These are phyloP conservation scores for Penicillium oxalicum DNA, from an alignment of 2,329 filamentous ascomycete genomes.

Conservation along the genomic window DNA sequence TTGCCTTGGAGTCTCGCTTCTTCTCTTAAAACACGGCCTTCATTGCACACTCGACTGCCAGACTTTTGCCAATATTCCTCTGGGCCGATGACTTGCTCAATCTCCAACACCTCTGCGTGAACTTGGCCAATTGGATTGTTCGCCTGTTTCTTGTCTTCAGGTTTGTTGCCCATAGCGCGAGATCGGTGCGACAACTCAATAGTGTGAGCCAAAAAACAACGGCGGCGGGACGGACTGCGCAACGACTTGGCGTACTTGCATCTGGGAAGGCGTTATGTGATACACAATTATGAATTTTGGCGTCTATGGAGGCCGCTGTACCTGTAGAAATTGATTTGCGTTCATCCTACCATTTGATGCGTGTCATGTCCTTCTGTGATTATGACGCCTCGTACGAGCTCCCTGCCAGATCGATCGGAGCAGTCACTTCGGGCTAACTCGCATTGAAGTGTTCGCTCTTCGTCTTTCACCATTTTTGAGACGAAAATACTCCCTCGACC, in stretches of 20 bases:
- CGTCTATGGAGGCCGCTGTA: slow-evolving; percentile 8
- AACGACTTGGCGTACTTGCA: slow-evolving; percentile 4
- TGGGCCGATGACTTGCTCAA: too few species aligned
- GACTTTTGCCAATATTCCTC: too few species aligned
- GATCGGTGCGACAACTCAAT: too few species aligned
- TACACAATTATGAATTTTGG: slow-evolving; percentile 7
- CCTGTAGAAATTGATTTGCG: slow-evolving; percentile 2
- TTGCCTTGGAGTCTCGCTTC: background rate
- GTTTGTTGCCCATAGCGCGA: background rate
- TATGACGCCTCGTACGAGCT: background rate
- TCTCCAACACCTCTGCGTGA: too few species aligned
- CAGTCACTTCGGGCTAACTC: background rate
- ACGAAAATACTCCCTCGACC: too few species aligned
- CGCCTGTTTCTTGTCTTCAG: too few species aligned
- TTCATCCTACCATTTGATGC: too few species aligned
- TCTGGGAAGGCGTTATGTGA: slow-evolving; percentile 9
- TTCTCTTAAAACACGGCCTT: background rate
- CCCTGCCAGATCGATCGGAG: background rate
- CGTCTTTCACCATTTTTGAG: too few species aligned
- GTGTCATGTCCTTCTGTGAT: too few species aligned
- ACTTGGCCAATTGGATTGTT: too few species aligned
- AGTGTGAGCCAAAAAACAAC: background rate
- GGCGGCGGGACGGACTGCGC: background rate
- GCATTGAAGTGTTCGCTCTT: too few species aligned
- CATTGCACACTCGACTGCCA: background rate